A percentile compares a stretch with the other conserved stretches of the same genome.
Conservation (phyloP, 495 filamentous ascomycete species). For the Penicillium parvum region DNA sequence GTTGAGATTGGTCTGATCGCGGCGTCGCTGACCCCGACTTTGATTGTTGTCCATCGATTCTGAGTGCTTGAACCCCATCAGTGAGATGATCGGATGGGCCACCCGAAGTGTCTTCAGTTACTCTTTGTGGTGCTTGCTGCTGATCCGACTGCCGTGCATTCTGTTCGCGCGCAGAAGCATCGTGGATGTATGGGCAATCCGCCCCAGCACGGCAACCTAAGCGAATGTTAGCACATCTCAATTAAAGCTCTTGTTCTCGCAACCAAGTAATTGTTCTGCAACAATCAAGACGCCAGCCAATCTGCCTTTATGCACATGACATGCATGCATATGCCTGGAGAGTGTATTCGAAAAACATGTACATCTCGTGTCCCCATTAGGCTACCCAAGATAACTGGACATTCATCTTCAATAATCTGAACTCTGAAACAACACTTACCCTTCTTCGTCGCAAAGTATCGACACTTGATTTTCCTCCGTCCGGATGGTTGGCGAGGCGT, state of each 20-base stretch:
- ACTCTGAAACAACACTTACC: slow-evolving; percentile 18
- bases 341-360: background rate
- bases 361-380: too few species aligned
- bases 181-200: slow-evolving; percentile 40
- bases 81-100: slow-evolving; percentile 3
- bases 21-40: slow-evolving; percentile 7
- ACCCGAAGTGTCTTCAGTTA: slow-evolving; percentile 2
- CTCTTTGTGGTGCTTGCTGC: slow-evolving; percentile 3
- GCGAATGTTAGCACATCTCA: slow-evolving; percentile 22
- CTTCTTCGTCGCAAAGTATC: slow-evolving; percentile 25
- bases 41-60: slow-evolving; percentile 5
- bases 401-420: background rate
- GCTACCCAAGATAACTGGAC: background rate
- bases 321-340: background rate
- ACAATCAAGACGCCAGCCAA: background rate
- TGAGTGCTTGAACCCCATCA: slow-evolving; percentile 11
- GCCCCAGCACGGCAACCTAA: slow-evolving; percentile 41
- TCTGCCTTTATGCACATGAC: too few species aligned
- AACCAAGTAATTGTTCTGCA: too few species aligned
- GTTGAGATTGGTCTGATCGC: slow-evolving; percentile 38
- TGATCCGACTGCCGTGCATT: slow-evolving; percentile 7
- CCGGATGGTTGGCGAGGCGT: slow-evolving; percentile 21
- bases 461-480: slow-evolving; percentile 24
- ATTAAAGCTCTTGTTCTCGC: too few species aligned
- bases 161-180: slow-evolving; percentile 15